Conservation (phyloP, 2,329 filamentous ascomycete species). For the Xylariomycetidae sp. region DNA sequence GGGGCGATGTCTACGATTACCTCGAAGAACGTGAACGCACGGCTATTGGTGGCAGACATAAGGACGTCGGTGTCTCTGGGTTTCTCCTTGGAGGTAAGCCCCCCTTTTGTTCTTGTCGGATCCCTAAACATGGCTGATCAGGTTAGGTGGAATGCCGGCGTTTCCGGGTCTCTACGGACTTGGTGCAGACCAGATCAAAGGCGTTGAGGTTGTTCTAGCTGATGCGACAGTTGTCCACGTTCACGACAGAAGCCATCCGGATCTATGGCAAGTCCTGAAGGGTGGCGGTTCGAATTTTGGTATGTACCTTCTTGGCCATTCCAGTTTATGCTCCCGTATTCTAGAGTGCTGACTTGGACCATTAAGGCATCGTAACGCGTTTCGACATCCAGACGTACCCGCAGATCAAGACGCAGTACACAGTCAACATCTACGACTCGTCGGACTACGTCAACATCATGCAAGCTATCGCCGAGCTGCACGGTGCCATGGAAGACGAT, state of each 20-base stretch:
- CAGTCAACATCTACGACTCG: slow-evolving; percentile 8
- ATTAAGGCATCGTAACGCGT: slow-evolving; percentile 11
- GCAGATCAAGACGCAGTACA: slow-evolving; percentile 8
- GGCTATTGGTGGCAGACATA: slow-evolving; percentile 8
- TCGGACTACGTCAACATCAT: slow-evolving; percentile 9
- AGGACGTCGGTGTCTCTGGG: slow-evolving; percentile 7
- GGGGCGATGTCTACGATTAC: slow-evolving; percentile 7
- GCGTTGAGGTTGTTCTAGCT: slow-evolving; percentile 11
- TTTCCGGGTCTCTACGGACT: slow-evolving; percentile 10
- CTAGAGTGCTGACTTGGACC: neutral
- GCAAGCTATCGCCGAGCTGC: slow-evolving; percentile 4
- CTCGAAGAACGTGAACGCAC: slow-evolving; percentile 5
- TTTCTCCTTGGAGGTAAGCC: slow-evolving; percentile 8
- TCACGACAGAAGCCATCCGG: slow-evolving; percentile 6
- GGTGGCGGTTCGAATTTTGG: slow-evolving; percentile 12
- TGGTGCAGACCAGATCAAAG: slow-evolving; percentile 6
- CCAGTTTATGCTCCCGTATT: neutral
- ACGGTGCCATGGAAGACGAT: slow-evolving; percentile 11
- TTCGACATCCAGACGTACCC: slow-evolving; percentile 12
- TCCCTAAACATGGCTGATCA: neutral
- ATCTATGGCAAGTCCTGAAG: slow-evolving; percentile 14
- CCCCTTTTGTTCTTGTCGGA: neutral
- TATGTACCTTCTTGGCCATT: neutral
- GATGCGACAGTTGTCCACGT: slow-evolving; percentile 14
- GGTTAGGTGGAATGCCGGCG: slow-evolving; percentile 6